Evolutionary conservation across 2,329 filamentous ascomycete genomes (phyloP), one percentile per base, ranked within the genome.

Genomic region (Neobulgaria alba): DNA sequence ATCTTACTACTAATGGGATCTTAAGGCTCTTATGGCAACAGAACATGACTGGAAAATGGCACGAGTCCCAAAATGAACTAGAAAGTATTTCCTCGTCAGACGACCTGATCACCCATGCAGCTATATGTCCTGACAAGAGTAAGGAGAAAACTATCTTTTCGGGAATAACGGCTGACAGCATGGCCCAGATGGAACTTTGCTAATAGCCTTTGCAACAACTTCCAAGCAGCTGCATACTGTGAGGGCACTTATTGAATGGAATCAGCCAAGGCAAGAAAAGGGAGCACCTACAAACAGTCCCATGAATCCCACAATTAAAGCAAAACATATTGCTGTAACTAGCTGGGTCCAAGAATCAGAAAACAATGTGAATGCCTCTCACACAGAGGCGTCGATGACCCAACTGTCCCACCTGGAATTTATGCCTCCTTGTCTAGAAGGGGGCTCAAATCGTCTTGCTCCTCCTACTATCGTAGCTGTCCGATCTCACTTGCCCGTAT

Each of bases 21-120:
- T 67, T 95, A 40, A 82, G 80, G 54, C 69, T 95, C 54, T 72
- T 89, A 36, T 95, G 82, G 65, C 76, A 84, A 30, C 85, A 89
- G 49, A 79, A 76, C 32, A 26, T 26, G 12, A 86, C 79, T 58
- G 74, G 70, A 41, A 77, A 77, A 52, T 81, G 86, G 64, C 75
- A 81, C 45, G 85, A 93, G 56, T 74, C 77, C 0, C 75, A 73
- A 3, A 67, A 81, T n/a, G 83, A 90, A 48, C 63, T 94, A 26
- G 84, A 89, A 57, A 80, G 78, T 47, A 71, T 86, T 42, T 72
- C 77, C 19, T 79, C 79, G 23, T 79, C 82, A 0, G 79, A 87
- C 48, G 82, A 87, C 49, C 61, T 85, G n/a, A 72, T 90, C 37
- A 87, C 85, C 0, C 87, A 93, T 63, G 85, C 85, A 9, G 75